Percentiles rank a stretch among this genome's conserved stretches.
These are phyloP conservation scores for Cutaneotrichosporon cutaneum DNA, from an alignment of 1,284 basidiomycete species.

Conservation along the genomic window DNA sequence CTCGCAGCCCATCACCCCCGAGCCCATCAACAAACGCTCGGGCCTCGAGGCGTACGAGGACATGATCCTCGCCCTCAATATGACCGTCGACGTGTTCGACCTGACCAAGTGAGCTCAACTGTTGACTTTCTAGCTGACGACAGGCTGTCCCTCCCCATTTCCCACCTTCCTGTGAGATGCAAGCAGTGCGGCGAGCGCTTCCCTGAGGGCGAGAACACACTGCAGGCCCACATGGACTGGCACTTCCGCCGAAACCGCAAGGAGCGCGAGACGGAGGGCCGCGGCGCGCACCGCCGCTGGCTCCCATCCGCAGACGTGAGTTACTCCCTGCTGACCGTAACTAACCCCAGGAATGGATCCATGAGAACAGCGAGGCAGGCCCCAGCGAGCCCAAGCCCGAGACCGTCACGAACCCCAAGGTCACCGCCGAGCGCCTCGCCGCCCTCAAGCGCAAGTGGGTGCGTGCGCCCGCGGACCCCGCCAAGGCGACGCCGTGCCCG, in stretches of 20 bases:
- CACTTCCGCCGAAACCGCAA: slow-evolving; percentile 94
- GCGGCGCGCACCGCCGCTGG: slow-evolving; percentile 91
- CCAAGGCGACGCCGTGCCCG: slow-evolving; percentile 81
- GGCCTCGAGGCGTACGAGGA: slow-evolving; percentile 67
- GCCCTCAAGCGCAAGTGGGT: slow-evolving; percentile 76
- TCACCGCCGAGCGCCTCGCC: slow-evolving; percentile 68
- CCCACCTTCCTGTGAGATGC: slow-evolving; percentile 76
- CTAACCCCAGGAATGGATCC: slow-evolving; percentile 66
- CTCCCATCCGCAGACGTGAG: slow-evolving; percentile 79
- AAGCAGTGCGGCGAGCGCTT: slow-evolving; percentile 93
- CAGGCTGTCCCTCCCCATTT: slow-evolving; percentile 62
- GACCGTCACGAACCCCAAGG: slow-evolving; percentile 19
- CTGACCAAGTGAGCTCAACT: slow-evolving; percentile 64
- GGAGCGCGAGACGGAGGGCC: slow-evolving; percentile 74
- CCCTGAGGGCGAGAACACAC: slow-evolving; percentile 67
- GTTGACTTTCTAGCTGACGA: slow-evolving; percentile 1
- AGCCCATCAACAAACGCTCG: slow-evolving; percentile 53
- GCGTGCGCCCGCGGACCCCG: slow-evolving; percentile 70
- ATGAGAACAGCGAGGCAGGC: slow-evolving; percentile 56
- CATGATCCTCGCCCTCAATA: slow-evolving; percentile 65
- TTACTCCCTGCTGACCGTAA: slow-evolving; percentile 25
- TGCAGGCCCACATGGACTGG: slow-evolving; percentile 93
- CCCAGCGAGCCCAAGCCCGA: slow-evolving; percentile 27
- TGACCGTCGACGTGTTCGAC: slow-evolving; percentile 69
- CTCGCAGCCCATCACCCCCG: slow-evolving; percentile 57